phyloP scores from a whole-genome alignment of 768 basidiomycete genomes.

The Astraeus odoratus region DNA sequence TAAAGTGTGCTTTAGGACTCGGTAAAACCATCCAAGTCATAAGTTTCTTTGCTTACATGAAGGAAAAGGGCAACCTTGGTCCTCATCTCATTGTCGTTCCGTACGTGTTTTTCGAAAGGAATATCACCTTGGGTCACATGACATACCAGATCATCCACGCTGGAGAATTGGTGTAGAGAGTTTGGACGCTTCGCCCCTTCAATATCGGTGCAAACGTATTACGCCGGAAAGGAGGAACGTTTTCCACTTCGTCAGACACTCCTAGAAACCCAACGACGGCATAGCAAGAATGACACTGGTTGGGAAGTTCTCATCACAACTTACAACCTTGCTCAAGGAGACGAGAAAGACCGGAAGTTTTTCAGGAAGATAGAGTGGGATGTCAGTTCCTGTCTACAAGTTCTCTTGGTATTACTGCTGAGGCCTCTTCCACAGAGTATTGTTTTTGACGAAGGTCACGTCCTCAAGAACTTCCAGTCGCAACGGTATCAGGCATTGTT shows the following conservation, averaged over 20 bases:
- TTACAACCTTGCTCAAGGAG: conserved; percentile 89
- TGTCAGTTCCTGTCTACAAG: conserved; percentile 42
- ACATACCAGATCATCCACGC: conserved; percentile 71
- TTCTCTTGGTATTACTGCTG: not conserved
- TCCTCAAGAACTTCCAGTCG: conserved; percentile 96
- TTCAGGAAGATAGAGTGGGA: conserved; percentile 89
- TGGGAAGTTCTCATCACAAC: conserved; percentile 96
- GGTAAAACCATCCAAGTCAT: conserved; percentile 99
- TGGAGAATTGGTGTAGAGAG: conserved; percentile 99
- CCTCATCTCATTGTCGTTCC: conserved; percentile 95
- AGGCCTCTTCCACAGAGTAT: conserved; percentile 52
- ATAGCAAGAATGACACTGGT: conserved; percentile 45
- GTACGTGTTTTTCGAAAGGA: conserved; percentile 40
- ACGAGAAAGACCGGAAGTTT: conserved; percentile 84
- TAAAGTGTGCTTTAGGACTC: conserved; percentile 50
- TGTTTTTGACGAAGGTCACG: conserved; percentile 95
- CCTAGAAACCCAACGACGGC: conserved; percentile 46
- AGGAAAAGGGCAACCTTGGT: conserved; percentile 68
- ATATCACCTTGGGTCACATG: conserved; percentile 3
- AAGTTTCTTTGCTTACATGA: conserved; percentile 87
- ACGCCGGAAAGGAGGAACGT: conserved; percentile 87
- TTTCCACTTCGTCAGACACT: conserved; percentile 66
- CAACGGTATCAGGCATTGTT: conserved; percentile 89
- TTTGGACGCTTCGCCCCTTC: conserved; percentile 86
- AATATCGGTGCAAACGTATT: conserved; percentile 86